Percentiles rank a stretch among this genome's conserved stretches.
phyloP scores from a whole-genome alignment of 148 eudicot genomes.

The Vaccinium myrtillus region DNA sequence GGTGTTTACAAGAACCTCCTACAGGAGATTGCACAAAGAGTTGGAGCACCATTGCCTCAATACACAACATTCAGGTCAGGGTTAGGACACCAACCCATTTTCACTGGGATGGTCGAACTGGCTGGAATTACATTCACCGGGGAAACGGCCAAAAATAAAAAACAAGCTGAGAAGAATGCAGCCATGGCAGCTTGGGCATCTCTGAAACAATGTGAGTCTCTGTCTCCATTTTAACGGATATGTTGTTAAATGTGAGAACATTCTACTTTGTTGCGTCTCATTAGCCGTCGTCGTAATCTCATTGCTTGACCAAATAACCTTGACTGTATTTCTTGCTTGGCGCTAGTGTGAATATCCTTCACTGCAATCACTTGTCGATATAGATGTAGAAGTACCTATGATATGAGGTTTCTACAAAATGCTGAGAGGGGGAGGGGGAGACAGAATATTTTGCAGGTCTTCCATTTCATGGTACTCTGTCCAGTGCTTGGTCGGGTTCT shows the following conservation, averaged over 20 bases:
- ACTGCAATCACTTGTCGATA: not conserved
- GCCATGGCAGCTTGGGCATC: slow-evolving; percentile 83
- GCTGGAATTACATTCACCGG: slow-evolving; percentile 72
- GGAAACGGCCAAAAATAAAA: slow-evolving; percentile 74
- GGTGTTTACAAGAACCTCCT: slow-evolving; percentile 76
- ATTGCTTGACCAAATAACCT: not conserved
- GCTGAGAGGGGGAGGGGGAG: not conserved
- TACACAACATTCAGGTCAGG: slow-evolving; percentile 72
- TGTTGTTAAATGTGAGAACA: not conserved
- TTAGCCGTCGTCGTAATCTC: not conserved
- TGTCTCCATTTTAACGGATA: not conserved
- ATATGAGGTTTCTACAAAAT: not conserved
- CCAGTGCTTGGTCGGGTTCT: not conserved
- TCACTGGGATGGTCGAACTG: slow-evolving; percentile 74
- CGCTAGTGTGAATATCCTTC: not conserved
- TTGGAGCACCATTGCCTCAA: slow-evolving; percentile 70
- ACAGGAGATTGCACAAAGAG: slow-evolving; percentile 79
- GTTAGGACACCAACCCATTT: slow-evolving; percentile 66
- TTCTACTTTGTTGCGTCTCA: not conserved
- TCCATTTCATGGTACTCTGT: not conserved
- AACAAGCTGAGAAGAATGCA: slow-evolving; percentile 81
- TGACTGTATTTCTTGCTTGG: not conserved
- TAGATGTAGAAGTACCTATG: not conserved
- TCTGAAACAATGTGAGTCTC: slow-evolving; percentile 59
- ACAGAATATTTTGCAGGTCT: not conserved